Base-by-base conservation (phyloP, 306 rosid genomes). In the Cyclanthera cordifolia region DNA sequence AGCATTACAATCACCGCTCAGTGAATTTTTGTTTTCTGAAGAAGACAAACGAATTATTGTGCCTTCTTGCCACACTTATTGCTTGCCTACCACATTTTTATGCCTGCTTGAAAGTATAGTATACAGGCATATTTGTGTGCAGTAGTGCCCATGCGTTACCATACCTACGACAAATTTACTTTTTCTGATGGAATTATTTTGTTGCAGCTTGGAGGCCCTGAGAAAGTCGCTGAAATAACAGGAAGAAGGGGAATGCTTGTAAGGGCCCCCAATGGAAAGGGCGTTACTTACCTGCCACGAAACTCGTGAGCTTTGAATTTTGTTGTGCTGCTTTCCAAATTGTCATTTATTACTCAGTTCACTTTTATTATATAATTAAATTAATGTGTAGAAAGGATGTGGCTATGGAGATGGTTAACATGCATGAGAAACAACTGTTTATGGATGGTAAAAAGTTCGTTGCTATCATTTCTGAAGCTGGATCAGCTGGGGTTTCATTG, bases 171-270 rank as follows among this genome's bases (percentile, higher is more conserved):
- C 15, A 49, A 39, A 24, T 15, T 24, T 70, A 45, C 72, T 52
- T 30, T 43, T 50, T 46, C 67, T 73, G 47, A 66, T 56, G 19
- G n/a, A 39, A 48, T 57, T 59, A 45, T 50, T 69, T 48, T 71
- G 34, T 45, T 73, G 72, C 89, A 93, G 99, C 85, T 93, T 52
- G 96, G 99, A 60, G 99, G 99, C 48, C 99, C 99, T 69, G 99
- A 93, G 53, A 93, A 87, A 65, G 95, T 93, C 59, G 91, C 96
- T 53, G 99, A 93, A 83, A 86, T 93, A 72, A 93, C 99, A 37
- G 99, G 99, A 81, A 89, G 99, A 84, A 88, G 99, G 77, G 99
- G 99, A 75, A 93, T 93, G 99, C 94, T 93, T 78, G 99, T 93
- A 75, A 86, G 99, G 80, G 90, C 91, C 41, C 54, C 99, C 76